Base-by-base conservation (phyloP, 176 grass and related monocot species). In the Musa schizocarpa region DNA sequence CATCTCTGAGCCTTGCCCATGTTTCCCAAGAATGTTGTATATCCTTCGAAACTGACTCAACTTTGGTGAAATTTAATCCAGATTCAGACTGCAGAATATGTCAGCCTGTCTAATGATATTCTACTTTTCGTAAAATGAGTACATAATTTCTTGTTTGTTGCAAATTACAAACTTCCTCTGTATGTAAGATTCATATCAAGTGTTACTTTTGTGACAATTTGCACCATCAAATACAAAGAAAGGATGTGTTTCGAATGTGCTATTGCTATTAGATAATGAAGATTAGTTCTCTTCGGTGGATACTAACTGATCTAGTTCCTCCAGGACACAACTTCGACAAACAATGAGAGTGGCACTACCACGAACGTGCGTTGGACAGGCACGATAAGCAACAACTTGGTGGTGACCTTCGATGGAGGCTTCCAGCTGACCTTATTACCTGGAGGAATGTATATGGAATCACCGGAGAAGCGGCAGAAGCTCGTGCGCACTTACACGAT, bases 371-470 rank as follows among this genome's bases (percentile, higher is more conserved):
- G 77, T 54, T 99, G 95, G 95, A 94, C 78, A 8, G 90, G 95
- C 83, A 81, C 85, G 54, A 24, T 74, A 82, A 86, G 72, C 56
- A 74, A 65, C 11, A 85, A 92, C 68, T 71, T 22, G 22, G 22
- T 99, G 66, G 86, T 94, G 83, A 76, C 73, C 54, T 99, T 94
- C 74, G 88, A 93, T 67, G 90, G 90, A 70, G 95, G 95, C 59
- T 99, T 85, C 71, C 87, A 92, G 79, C 76, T 94, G 77, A 89
- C 81, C 51, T 88, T 99, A 76, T 79, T 99, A 82, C 95, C 95
- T 74, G 90, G 84, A 76, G 90, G 86, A 52, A 94, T 99, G 84
- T 99, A 94, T 73, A 90, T 91, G 81, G 90, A 99, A 66, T 94
- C 84, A 2, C 83, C 82, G 49, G 86, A 81, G 52, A 89, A 85